A percentile compares a stretch with the other conserved stretches of the same genome.
phyloP scores from a whole-genome alignment of 495 filamentous ascomycete species.

The Parmelia sp. region DNA sequence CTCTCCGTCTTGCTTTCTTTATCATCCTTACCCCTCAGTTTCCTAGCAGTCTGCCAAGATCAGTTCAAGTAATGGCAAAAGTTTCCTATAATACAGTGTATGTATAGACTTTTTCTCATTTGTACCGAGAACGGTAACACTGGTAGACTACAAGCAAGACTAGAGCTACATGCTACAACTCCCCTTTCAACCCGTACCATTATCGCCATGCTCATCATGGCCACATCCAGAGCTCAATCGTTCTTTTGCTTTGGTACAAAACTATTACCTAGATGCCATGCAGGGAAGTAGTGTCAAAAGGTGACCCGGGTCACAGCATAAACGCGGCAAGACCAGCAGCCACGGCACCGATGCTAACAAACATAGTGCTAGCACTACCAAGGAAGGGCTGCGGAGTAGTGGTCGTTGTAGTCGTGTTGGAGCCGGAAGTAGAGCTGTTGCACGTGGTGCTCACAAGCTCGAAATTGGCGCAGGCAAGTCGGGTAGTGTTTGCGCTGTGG shows the following conservation, averaged over 20 bases:
- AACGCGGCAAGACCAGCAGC: conserved; percentile 22
- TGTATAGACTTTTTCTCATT: too few species aligned
- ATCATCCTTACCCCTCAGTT: too few species aligned
- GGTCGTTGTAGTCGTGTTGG: conserved; percentile 9
- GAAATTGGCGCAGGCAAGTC: conserved; percentile 70
- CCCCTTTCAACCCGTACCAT: conserved; percentile 8
- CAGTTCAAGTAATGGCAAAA: too few species aligned
- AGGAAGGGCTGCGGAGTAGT: conserved; percentile 16
- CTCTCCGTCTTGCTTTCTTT: too few species aligned
- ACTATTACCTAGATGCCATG: not conserved
- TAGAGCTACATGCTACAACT: conserved; percentile 1
- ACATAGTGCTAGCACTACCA: conserved; percentile 22
- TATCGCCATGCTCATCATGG: conserved; percentile 11
- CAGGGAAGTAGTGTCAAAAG: not conserved
- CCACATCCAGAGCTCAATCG: not conserved
- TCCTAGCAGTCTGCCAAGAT: too few species aligned
- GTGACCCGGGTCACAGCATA: conserved; percentile 14
- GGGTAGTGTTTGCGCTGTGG: conserved; percentile 64
- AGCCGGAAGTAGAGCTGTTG: conserved; percentile 12
- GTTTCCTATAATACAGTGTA: too few species aligned
- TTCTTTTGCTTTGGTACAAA: conserved; percentile 7
- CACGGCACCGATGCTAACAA: conserved; percentile 22
- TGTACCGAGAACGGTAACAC: too few species aligned
- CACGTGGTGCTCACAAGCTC: conserved; percentile 20
- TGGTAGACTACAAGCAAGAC: too few species aligned